Evolutionary conservation across 148 eudicot genomes (phyloP).

Genomic region (Oxyria digyna): DNA sequence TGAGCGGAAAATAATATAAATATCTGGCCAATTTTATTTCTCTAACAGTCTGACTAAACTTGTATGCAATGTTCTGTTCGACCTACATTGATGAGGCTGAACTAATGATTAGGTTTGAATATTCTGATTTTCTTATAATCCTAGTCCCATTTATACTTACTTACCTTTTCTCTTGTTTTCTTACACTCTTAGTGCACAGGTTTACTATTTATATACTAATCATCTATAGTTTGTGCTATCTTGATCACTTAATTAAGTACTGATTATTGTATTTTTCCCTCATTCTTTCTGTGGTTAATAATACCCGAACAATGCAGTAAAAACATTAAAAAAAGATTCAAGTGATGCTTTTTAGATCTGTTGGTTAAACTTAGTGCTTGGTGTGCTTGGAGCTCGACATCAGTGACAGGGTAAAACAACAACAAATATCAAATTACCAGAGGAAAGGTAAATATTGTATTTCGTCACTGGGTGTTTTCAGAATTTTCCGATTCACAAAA

Average conservation of each 20-base stretch:
- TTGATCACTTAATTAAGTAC: neutral
- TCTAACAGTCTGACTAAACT: neutral
- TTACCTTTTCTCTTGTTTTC: neutral
- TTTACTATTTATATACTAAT: neutral
- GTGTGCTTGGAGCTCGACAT: conserved; percentile 53
- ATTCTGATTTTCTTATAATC: neutral
- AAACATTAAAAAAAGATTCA: neutral
- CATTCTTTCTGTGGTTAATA: neutral
- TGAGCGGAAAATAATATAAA: no score
- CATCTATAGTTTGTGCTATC: neutral
- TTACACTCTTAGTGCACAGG: neutral
- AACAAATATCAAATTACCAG: conserved; percentile 88
- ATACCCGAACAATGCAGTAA: neutral
- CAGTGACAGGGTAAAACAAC: conserved; percentile 86
- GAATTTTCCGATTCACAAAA: neutral
- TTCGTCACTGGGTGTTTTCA: neutral
- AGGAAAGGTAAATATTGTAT: conserved; percentile 52
- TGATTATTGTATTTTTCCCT: neutral
- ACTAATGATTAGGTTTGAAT: no score
- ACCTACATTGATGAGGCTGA: neutral
- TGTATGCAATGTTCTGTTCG: neutral
- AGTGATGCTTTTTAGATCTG: neutral
- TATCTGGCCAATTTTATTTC: neutral
- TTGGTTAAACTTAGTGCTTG: neutral
- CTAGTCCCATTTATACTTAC: neutral